Base-by-base conservation (phyloP, 768 basidiomycete genomes). In the Hypholoma sublateritium region DNA sequence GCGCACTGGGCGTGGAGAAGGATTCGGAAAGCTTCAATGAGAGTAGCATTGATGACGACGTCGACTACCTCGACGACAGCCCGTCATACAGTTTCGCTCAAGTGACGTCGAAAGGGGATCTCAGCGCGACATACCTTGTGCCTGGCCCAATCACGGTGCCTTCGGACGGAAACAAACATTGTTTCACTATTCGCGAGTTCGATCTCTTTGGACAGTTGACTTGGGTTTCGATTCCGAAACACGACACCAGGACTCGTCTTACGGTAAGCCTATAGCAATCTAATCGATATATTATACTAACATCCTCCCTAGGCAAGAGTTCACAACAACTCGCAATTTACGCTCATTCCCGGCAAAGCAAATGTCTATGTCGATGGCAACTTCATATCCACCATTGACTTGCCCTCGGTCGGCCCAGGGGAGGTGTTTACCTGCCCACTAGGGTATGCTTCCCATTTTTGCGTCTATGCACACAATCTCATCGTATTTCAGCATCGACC, bases 311-410 rank as follows among this genome's bases (percentile, higher is more conserved):
- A 77, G 76, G 73, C 75, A 0, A 70, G 69, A 32, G 71, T 79
- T 7, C 69, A 65, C 50, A 79, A 79, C 56, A 66, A 68, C 1
- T 77, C 75, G 0, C 71, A 77, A 36, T 77, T 72, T 47, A 69
- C 74, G 1, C 62, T 79, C 7, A 60, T 77, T 13, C 58, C 55
- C 2, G 77, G 77, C 0, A 60, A 52, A 1, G 73, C 72, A 0
- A 76, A 69, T 49, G 66, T 78, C 25, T 77, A 75, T 53, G 73
- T 79, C 2, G 74, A 79, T 52, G 75, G 77, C 7, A 74, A 71
- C 56, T 77, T 77, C 62, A 76, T 74, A 7, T 70, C 75, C 17
- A 64, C 68, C 8, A 71, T 74, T 1, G 48, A 50, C n/a, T 56
- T 79, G 6, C 70, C 72, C 2, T 50, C 58, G 0, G 74, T 74